Evolutionary conservation across 2,329 filamentous ascomycete species (phyloP), one percentile per base, ranked within the genome.

Genomic region (Talaromyces rugulosus): DNA sequence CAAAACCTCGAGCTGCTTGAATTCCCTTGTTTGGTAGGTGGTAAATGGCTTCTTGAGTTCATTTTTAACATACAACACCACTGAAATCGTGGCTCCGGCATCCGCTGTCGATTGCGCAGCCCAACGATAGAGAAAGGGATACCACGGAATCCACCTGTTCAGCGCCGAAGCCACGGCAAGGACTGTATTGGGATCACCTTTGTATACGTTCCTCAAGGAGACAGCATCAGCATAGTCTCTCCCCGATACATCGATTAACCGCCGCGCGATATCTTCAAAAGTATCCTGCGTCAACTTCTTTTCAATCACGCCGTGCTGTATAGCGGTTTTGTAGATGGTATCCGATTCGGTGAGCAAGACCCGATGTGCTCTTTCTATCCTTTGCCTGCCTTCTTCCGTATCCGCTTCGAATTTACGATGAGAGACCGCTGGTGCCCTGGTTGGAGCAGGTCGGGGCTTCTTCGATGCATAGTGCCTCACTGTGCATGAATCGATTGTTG

Each of bases 1-100:
- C 28, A 53, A 16, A n/a, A 30, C 27, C 6, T 31, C 12, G 27
- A 31, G 12, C 50, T 31, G 50, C 14, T 30, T n/a, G 27, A 53
- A 53, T 31, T 4, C 2, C 14, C 7, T n/a, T 30, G 50, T 31
- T 12, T 30, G 28, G 44, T 47, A 47, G 44, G 18, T 47, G 18
- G 44, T 47, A 5, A 27, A 47, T 7, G 40, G 23, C 18, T 56
- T 65, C 3, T 56, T 9, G 23, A 66, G 50, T 16, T 63, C 59
- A 3, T 5, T 14, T n/a, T 5, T 5, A 8, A 63, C 54, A 9
- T 31, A 5, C 4, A 40, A 4, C 27, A 56, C 23, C 27, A 60
- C 27, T 9, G 65, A 11, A 4, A 30, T 23, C n/a, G 52, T 18
- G 7, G 44, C 36, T 5, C 65, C 65, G 6, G 64, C 65, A 12